phyloP scores from a whole-genome alignment of 1,284 basidiomycete species.

The Cerrena zonata region DNA sequence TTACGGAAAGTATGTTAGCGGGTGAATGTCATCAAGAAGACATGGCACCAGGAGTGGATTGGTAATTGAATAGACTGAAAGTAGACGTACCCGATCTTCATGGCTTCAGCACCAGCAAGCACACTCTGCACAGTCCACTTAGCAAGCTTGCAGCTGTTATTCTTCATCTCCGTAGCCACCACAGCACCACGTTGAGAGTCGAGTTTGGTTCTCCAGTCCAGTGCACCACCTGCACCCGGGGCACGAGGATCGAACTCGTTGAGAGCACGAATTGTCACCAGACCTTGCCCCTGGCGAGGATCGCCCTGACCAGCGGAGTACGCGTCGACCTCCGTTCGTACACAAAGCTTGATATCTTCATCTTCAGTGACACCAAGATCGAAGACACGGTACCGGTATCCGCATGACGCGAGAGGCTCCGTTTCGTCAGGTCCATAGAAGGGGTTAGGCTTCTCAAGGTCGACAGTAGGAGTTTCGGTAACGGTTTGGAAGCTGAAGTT shows the following conservation, averaged over 20 bases:
- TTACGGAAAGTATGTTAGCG: constrained; percentile 5
- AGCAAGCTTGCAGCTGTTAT: constrained; percentile 96
- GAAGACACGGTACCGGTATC: constrained; percentile 94
- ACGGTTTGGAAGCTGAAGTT: constrained; percentile 98
- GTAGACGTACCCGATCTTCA: constrained; percentile 88
- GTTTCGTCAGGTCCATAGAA: constrained; percentile 95
- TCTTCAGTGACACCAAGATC: constrained; percentile 87
- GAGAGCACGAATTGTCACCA: constrained; percentile 89
- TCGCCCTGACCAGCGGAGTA: constrained; percentile 65
- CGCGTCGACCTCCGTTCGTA: constrained; percentile 95
- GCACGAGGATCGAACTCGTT: constrained; percentile 97
- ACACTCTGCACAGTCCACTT: constrained; percentile 97
- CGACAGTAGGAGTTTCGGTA: constrained; percentile 61
- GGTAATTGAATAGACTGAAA: not conserved
- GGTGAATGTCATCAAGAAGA: too few relatives aligned
- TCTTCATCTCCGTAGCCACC: constrained; percentile 99
- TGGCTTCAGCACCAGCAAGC: constrained; percentile 89
- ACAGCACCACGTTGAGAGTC: constrained; percentile 97
- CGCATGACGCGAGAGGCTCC: constrained; percentile 91
- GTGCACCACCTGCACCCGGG: constrained; percentile 85
- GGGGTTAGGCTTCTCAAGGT: constrained; percentile 84
- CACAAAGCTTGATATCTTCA: constrained; percentile 85
- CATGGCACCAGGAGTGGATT: too few relatives aligned
- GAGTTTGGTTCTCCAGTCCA: constrained; percentile 94
- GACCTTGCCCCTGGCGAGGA: constrained; percentile 68